A percentile compares a stretch with the other conserved stretches of the same genome.
Evolutionary conservation across 495 filamentous ascomycete genomes (phyloP).

Genomic region (Penicillium ucsense): DNA sequence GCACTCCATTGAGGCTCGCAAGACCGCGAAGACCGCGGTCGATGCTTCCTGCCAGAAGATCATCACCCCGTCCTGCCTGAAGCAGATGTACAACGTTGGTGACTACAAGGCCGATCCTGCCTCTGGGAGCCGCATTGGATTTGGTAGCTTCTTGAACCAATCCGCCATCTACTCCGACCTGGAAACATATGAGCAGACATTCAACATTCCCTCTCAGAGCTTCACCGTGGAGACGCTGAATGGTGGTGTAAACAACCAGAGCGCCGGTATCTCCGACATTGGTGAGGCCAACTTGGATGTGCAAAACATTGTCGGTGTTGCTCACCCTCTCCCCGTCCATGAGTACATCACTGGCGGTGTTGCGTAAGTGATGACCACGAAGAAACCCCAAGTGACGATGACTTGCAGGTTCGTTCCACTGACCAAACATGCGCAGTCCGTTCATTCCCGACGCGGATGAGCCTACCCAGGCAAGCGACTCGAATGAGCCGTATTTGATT

Average conservation of each 20-base stretch:
- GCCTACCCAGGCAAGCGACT: slow-evolving; percentile 31
- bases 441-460: slow-evolving; percentile 51
- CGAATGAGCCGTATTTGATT: slow-evolving; percentile 60
- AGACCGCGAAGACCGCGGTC: slow-evolving; percentile 10
- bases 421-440: slow-evolving; percentile 14
- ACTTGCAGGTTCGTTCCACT: no score
- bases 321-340: slow-evolving; percentile 44
- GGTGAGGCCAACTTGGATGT: slow-evolving; percentile 64
- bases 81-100: slow-evolving; percentile 48
- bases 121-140: slow-evolving; percentile 42
- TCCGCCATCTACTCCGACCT: slow-evolving; percentile 32
- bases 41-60: slow-evolving; percentile 35
- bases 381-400: no score
- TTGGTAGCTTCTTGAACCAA: slow-evolving; percentile 47
- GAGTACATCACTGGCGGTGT: slow-evolving; percentile 55
- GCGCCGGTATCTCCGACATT: slow-evolving; percentile 24
- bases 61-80: slow-evolving; percentile 51
- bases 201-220: slow-evolving; percentile 34
- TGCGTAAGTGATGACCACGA: slow-evolving; percentile 16
- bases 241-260: slow-evolving; percentile 40
- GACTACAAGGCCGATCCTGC: slow-evolving; percentile 38
- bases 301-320: slow-evolving; percentile 49
- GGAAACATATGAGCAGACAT: slow-evolving; percentile 17
- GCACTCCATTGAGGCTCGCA: slow-evolving; percentile 1
- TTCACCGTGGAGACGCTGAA: slow-evolving; percentile 50